Evolutionary conservation across 1,284 basidiomycete genomes (phyloP), one percentile per base, ranked within the genome.

Genomic region (Pterulicium gracile): DNA sequence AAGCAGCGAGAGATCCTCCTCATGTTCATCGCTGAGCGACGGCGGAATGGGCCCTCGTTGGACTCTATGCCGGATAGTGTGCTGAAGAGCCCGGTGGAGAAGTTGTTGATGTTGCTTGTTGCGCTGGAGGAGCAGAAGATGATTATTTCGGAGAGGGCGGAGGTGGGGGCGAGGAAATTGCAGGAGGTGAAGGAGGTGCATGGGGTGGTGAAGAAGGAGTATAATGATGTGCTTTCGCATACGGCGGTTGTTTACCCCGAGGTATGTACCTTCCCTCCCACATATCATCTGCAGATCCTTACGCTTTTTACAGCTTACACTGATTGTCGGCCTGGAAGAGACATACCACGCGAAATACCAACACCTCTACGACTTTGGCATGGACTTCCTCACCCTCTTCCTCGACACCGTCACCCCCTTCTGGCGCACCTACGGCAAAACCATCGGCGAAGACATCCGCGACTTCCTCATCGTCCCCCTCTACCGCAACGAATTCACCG

Each of bases 401-500:
- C 67, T 87, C 40, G 83, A 87, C 55, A 79, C 73, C 3, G 76
- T 85, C 12, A 76, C 83, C 0, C 83, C 83, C 0, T 75, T 87
- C 56, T 87, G 84, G 83, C 68, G 84, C 49, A 81, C 71, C 32
- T 85, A 87, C 50, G 83, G 83, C 42, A 85, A 81, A 53, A 73
- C 75, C 12, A 84, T 88, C 47, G 81, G 82, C 35, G 72, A 82
- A 56, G 84, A 87, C 54, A 68, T 84, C 34, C 77, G 79, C 46
- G 81, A 85, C 53, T 86, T 87, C 58, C 73, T 87, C 51, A 81
- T 86, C 54, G 76, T 88, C 50, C 84, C 84, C 5, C 72, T 82
- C 55, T 87, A 87, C 54, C 74, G 85, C 36, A 84, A 87, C 58
- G 83, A 86, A 55, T 87, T 86, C 57, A 86, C 83, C 0, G 83